Evolutionary conservation across 345 rosid genomes (phyloP).

Genomic region (Citrus hindsii): DNA sequence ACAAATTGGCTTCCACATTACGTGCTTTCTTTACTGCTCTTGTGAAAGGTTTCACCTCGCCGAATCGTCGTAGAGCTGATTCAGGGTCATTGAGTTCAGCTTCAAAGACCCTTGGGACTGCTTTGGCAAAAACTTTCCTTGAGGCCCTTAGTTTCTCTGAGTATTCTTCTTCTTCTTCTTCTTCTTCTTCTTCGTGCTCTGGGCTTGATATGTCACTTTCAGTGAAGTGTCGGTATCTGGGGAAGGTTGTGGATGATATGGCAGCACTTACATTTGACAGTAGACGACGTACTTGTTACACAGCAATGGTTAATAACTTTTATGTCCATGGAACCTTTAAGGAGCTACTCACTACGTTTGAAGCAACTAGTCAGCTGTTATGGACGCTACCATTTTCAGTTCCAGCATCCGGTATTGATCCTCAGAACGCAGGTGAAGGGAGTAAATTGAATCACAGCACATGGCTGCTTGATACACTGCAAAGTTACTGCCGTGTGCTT

Average conservation of each 20-base stretch:
- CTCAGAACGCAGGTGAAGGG: constrained; percentile 68
- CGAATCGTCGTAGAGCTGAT: constrained; percentile 91
- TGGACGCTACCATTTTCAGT: constrained; percentile 71
- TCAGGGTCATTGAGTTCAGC: constrained; percentile 66
- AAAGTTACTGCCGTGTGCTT: constrained; percentile 69
- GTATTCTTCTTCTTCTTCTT: constrained; percentile 36
- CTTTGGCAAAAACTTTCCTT: constrained; percentile 70
- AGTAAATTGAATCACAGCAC: constrained; percentile 52
- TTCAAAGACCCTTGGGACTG: constrained; percentile 83
- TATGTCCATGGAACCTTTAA: constrained; percentile 90
- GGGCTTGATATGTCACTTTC: constrained; percentile 61
- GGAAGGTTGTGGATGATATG: constrained; percentile 90
- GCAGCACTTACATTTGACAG: constrained; percentile 71
- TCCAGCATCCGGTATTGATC: constrained; percentile 47
- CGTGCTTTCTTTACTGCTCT: constrained; percentile 78
- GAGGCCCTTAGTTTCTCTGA: constrained; percentile 88
- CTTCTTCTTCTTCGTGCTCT: constrained; percentile 26
- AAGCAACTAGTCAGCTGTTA: constrained; percentile 87
- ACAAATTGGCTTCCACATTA: constrained; percentile 65
- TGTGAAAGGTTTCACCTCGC: constrained; percentile 87
- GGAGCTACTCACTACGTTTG: constrained; percentile 90
- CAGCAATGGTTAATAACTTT: constrained; percentile 86
- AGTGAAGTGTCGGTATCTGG: constrained; percentile 90
- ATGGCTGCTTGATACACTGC: constrained; percentile 86
- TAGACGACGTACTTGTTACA: constrained; percentile 74